These are phyloP conservation scores for Rhynchospora tenuis DNA, from an alignment of 176 grass and related monocot species.

Conservation along the genomic window DNA sequence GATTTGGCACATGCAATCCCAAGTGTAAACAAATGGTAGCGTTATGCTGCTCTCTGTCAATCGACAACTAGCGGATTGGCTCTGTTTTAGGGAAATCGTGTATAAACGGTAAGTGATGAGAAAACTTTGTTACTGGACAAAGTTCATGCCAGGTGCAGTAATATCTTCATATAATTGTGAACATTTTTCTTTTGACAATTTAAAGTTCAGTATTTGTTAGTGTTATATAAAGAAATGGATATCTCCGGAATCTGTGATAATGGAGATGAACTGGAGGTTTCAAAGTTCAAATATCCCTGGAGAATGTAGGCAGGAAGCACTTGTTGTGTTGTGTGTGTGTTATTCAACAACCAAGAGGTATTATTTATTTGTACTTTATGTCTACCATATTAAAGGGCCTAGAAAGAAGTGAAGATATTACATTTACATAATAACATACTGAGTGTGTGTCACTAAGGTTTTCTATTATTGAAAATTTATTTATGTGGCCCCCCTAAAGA, in stretches of 20 bases:
- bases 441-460: not conserved
- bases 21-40: not conserved
- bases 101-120: not conserved
- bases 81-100: not conserved
- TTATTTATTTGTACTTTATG: not conserved
- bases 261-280: not conserved
- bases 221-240: not conserved
- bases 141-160: not conserved
- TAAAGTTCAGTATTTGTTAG: too few species aligned
- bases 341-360: not conserved
- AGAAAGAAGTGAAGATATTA: conserved; percentile 16
- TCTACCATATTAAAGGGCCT: not conserved
- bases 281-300: not conserved
- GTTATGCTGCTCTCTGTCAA: not conserved
- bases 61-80: not conserved
- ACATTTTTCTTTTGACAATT: too few species aligned
- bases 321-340: not conserved
- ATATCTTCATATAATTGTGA: too few species aligned
- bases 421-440: not conserved
- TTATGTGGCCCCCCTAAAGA: not conserved
- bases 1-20: not conserved
- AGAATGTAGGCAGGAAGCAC: conserved; percentile 3
- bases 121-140: not conserved
- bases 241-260: not conserved
- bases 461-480: too few species aligned